Base-by-base conservation (phyloP, 495 filamentous ascomycete genomes). In the Aspergillus taichungensis region DNA sequence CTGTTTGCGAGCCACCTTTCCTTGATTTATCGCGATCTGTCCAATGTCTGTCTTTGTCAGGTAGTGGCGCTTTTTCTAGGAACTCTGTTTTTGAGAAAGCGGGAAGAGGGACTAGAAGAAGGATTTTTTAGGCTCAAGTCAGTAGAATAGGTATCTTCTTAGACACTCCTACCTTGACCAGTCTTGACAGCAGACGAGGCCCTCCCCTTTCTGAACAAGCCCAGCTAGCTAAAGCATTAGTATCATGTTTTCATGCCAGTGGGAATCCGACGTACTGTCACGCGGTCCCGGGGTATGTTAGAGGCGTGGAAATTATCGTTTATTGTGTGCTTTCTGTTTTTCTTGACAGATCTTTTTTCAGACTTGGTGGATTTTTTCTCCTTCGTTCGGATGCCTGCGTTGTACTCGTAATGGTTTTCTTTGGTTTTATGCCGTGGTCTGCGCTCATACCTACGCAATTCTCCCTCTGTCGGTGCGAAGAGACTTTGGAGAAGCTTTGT, bases 161-260 rank as follows among this genome's bases (percentile, higher is more conserved):
- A 24, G 18, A 24, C 18, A 24, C 18, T 24, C 18, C 18, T 24
- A 75, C 72, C 53, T 45, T 69, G 68, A 50, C 60, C 66, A 47
- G 71, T 64, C 48, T 60, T 67, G 42, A 77, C 46, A 27, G 74
- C 75, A 35, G 74, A 77, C 8, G 85, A 88, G 27, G 76, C 68
- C 40, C 75, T 78, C 2, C 84, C 84, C 54, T 81, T 89, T 18
- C 74, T 77, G 59, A 91, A 91, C 6, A 92, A 62, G 0, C 87
- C 87, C 40, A 61, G 11, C 8, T 56, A 78, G 67, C 83, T 88
- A 42, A 56, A 45, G 43, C 13, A 12, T 24, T 0, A 40, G 57
- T 41, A 59, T 64, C 45, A 62, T 47, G 34, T 33, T 31, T 44
- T 43, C 29, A 13, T 43, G 40, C n/a, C 45, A 30, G 24, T 34